Base-by-base conservation (phyloP, 2,329 filamentous ascomycete genomes). In the Periconia macrospinosa region DNA sequence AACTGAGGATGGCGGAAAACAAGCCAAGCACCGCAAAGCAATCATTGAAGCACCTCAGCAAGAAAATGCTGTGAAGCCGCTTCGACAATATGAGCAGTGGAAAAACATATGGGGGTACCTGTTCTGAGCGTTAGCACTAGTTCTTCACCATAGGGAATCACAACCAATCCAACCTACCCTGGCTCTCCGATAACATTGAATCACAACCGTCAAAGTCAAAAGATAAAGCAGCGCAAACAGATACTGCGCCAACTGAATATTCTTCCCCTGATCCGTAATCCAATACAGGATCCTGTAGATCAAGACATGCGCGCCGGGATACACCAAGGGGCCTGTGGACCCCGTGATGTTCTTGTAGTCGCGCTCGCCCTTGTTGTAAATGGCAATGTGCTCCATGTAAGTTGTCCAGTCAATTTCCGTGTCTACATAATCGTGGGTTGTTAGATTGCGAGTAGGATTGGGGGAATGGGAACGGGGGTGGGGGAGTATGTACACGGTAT, bases 341-440 rank as follows among this genome's bases (percentile, higher is more conserved):
- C 94, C 94, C 68, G 88, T 83, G 70, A 99, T 92, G 53, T 86
- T 83, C 56, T 85, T 85, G 74, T 99, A 99, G 75, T 97, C 88
- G 70, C 90, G 86, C 79, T 97, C 92, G 67, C 94, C 94, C 17
- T 84, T 81, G 44, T 92, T 78, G 68, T 89, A 94, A 63, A 92
- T 86, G 41, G 83, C 77, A 43, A 97, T 82, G 69, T 99, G 94
- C 72, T 97, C 84, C 92, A 99, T 97, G 75, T 99, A 99, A 0
- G 94, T 91, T 54, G 83, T 83, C 93, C 93, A 99, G 76, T 99
- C 94, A 68, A 99, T 99, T 75, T 99, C 94, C 42, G 94, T 99
- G 72, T 99, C 94, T 90, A 62, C 42, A 15, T 42, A 45, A 57
- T 49, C 9, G 20, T 18, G 23, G 52, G 35, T 41, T 37, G 47